A percentile compares a stretch with the other conserved stretches of the same genome.
Evolutionary conservation across 2,329 filamentous ascomycete species (phyloP).

Genomic region (Ceratocystis harringtonii): DNA sequence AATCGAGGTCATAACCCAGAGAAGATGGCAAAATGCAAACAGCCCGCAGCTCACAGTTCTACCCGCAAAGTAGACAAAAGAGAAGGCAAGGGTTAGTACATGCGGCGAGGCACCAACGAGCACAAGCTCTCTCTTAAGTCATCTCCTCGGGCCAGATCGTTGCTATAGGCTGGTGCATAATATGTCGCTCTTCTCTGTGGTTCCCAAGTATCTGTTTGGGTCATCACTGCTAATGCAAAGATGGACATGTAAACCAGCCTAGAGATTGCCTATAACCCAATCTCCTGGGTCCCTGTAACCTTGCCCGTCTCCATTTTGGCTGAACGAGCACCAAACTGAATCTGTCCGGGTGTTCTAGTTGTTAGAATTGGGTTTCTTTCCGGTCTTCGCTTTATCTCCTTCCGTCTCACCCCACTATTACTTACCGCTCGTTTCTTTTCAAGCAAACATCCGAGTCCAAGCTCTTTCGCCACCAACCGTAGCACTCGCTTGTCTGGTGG

Average conservation of each 20-base stretch:
- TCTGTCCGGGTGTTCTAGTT: conserved; percentile 30
- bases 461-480: conserved; percentile 9
- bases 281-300: conserved; percentile 45
- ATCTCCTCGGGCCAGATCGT: conserved; percentile 12
- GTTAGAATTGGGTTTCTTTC: neutral
- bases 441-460: neutral
- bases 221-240: conserved; percentile 44
- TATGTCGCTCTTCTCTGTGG: conserved; percentile 20
- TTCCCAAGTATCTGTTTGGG: conserved; percentile 61
- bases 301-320: conserved; percentile 65
- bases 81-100: conserved; percentile 11
- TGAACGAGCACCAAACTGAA: conserved; percentile 69
- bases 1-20: conserved; percentile 35
- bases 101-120: conserved; percentile 39
- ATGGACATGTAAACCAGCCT: neutral
- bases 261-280: neutral
- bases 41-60: neutral
- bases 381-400: no score
- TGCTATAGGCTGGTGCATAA: neutral
- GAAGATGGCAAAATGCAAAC: conserved; percentile 9
- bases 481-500: conserved; percentile 73
- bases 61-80: neutral
- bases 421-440: conserved; percentile 15
- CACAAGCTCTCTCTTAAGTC: conserved; percentile 25
- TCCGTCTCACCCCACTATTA: conserved; percentile 8